Conservation (phyloP, 345 rosid species). For the Linum tenue region DNA sequence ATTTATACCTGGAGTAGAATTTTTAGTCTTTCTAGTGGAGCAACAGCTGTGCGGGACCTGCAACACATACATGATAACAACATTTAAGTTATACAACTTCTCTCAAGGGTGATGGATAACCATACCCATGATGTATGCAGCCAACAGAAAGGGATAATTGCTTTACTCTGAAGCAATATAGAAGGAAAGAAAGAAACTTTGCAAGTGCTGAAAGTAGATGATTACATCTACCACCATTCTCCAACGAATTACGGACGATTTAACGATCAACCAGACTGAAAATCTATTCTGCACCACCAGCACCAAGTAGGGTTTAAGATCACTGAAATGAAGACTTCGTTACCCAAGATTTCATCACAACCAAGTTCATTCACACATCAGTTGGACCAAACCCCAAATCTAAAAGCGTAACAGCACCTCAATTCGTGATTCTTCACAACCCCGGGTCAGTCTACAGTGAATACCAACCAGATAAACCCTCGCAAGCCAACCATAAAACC, state of each 20-base stretch:
- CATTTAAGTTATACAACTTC: constrained; percentile 3
- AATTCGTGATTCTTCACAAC: not conserved
- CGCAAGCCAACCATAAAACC: not conserved
- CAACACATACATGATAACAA: constrained; percentile 3
- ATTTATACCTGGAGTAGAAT: constrained; percentile 77
- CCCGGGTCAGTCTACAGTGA: not conserved
- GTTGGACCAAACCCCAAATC: not conserved
- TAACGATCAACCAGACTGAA: not conserved
- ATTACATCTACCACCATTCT: not conserved
- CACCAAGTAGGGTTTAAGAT: not conserved
- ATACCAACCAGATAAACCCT: not conserved
- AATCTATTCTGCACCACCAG: not conserved
- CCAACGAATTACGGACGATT: not conserved
- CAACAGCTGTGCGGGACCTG: constrained; percentile 97
- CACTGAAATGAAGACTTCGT: not conserved
- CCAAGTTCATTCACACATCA: not conserved
- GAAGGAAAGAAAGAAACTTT: not conserved
- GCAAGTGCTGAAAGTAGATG: not conserved
- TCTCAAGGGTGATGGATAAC: not conserved
- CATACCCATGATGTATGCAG: not conserved
- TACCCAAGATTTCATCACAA: too few species aligned
- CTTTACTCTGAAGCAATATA: not conserved
- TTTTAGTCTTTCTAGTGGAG: constrained; percentile 96
- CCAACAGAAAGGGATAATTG: not conserved
- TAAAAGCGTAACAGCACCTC: not conserved